Evolutionary conservation across 371 early-diverging fungal species (phyloP), one percentile per base, ranked within the genome.

Genomic region (Lichtheimia ornata): DNA sequence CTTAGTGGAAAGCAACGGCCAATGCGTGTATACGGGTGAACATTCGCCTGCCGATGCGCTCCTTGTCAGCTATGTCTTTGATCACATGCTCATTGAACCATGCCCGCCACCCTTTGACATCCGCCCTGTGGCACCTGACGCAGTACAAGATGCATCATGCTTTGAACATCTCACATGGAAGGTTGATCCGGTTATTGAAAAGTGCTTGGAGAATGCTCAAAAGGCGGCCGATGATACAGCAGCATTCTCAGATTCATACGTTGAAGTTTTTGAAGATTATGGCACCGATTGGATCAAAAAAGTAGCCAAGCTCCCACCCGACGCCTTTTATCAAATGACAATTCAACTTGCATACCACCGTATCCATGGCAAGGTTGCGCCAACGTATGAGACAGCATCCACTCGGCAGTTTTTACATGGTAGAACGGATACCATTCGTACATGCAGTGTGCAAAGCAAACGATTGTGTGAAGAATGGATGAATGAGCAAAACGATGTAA

Each of bases 271-370:
- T 69, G 67, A 79, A n/a, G 83, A 82, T 0, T 67, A 56, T 53
- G 67, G 67, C 18, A 67, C 67, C 0, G 58, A 58, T 20, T 67
- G 67, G 67, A 85, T 93, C 60, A 92, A 91, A 65, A 63, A 67
- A 18, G 67, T 61, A 53, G 91, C 88, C 50, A 85, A 88, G 52
- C 69, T 88, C 5, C 80, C 90, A 13, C 94, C 96, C 1, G 96
- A 96, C 68, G 94, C 95, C 0, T 96, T 84, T 71, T 78, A 88
- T 40, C 96, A 97, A 75, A 89, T 97, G 86, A 88, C 86, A 0
- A 61, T 96, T 25, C 96, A 96, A 72, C 70, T 95, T 0, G 85
- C 92, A 5, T 94, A 89, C 76, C 90, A 84, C 71, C 87, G 89
- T 53, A 60, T 90, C 11, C 90, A 94, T 63, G 72, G 81, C 9